Evolutionary conservation across 441 rosid species (phyloP).

Genomic region (Lagerstroemia fauriei): DNA sequence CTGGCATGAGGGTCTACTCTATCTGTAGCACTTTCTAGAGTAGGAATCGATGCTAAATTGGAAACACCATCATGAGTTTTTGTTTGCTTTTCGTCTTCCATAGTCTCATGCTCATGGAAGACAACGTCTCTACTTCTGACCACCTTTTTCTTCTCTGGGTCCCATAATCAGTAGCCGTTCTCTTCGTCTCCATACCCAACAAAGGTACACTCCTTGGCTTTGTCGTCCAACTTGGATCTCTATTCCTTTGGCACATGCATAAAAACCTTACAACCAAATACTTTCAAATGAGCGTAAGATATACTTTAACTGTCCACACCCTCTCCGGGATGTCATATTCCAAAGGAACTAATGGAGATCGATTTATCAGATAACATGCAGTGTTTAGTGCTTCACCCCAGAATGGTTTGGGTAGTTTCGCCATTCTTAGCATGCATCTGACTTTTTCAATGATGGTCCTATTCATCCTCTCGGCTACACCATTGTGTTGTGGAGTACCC

Average conservation of each 20-base stretch:
- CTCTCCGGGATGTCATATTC: background rate
- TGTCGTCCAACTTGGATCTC: slow-evolving; percentile 1
- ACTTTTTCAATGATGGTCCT: too few species aligned
- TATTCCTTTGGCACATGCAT: background rate
- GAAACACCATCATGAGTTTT: background rate
- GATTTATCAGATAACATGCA: background rate
- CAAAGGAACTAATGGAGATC: background rate
- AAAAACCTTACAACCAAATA: too few species aligned
- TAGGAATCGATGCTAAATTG: too few species aligned
- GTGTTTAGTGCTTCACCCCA: background rate
- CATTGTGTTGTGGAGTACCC: too few species aligned
- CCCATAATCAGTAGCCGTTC: too few species aligned
- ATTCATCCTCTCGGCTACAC: too few species aligned
- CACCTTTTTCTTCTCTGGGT: too few species aligned
- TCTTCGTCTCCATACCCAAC: too few species aligned
- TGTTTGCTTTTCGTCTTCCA: background rate
- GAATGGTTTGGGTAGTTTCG: background rate
- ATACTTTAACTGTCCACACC: background rate
- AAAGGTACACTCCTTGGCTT: background rate
- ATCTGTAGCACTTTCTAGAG: too few species aligned
- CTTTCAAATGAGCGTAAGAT: background rate
- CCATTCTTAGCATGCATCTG: too few species aligned
- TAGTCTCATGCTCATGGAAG: background rate
- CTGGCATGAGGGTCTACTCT: background rate
- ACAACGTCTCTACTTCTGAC: too few species aligned